A percentile compares a stretch with the other conserved stretches of the same genome.
Evolutionary conservation across 2,329 filamentous ascomycete genomes (phyloP).

Genomic region (Colletotrichum godetiae): DNA sequence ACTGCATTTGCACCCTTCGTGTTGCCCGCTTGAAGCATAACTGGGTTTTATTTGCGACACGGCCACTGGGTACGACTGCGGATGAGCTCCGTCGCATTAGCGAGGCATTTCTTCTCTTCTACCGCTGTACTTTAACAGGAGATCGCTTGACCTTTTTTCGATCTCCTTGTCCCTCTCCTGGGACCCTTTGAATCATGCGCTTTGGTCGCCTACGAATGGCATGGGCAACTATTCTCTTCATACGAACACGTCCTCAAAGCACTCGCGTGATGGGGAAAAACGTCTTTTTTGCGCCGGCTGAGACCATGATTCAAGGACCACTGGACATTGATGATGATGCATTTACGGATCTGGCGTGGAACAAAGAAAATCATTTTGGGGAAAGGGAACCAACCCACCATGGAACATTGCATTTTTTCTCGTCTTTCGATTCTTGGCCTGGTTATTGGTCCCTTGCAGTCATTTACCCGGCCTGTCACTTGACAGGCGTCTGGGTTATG

Average conservation of each 20-base stretch:
- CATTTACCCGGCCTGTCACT: neutral
- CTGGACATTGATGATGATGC: constrained; percentile 35
- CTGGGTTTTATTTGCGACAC: constrained; percentile 28
- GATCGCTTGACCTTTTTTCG: constrained; percentile 43
- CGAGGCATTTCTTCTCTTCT: constrained; percentile 44
- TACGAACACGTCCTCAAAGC: constrained; percentile 14
- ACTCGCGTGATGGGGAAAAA: constrained; percentile 32
- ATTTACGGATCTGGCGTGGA: constrained; percentile 36
- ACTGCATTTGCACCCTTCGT: constrained; percentile 27
- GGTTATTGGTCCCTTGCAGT: neutral
- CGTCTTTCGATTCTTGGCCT: constrained; percentile 24
- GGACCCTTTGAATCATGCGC: constrained; percentile 35
- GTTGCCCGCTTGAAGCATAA: constrained; percentile 21
- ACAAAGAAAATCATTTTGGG: constrained; percentile 19
- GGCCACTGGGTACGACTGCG: constrained; percentile 23
- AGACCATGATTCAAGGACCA: constrained; percentile 33
- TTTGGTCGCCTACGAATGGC: constrained; percentile 35
- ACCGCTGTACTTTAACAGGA: constrained; percentile 48
- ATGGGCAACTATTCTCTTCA: constrained; percentile 30
- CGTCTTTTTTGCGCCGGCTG: constrained; percentile 5
- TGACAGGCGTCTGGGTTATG: neutral
- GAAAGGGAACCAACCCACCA: constrained; percentile 26
- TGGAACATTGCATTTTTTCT: constrained; percentile 29
- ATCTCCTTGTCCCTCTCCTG: constrained; percentile 40
- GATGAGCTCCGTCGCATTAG: constrained; percentile 19